Evolutionary conservation across 1,284 basidiomycete species (phyloP), one percentile per base, ranked within the genome.

Genomic region (Sporisorium exsertum): DNA sequence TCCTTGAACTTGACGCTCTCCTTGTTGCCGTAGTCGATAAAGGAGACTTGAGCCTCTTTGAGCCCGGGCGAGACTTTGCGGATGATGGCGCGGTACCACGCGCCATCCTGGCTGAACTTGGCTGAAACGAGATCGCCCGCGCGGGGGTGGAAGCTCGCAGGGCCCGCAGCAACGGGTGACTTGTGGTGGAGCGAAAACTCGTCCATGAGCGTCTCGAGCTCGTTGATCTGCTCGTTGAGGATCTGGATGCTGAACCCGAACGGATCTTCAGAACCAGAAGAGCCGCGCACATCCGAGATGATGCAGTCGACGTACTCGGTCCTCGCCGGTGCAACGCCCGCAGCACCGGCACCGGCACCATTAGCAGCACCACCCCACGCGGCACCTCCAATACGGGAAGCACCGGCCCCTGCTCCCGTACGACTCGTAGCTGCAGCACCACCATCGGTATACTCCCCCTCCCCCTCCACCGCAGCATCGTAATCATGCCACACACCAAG

Each of bases 241-340:
- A 97, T 89, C 86, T 99, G 96, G 16, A 98, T 91, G 15, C 94
- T 96, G 88, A 99, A 98, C 26, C 87, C 88, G 84, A 97, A 92
- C n/a, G 88, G 88, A 42, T 90, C 90, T 58, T 91, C 91, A 72
- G 88, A 88, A 7, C 91, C 89, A 13, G 67, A 66, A 9, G 68
- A 71, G 10, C 86, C 84, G 58, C 93, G 91, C 49, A 97, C 90
- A 82, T 97, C 94, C 59, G 94, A 95, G 78, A 98, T 89, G 85
- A 95, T 92, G 72, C 97, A 89, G 85, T 98, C 96, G 53, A 95
- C 88, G 83, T 96, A 97, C 82, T 97, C 85, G 91, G 43, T 92
- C 84, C 83, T 92, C 1, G 83, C 79, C 18, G 72, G 74, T 7
- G 71, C 72, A 20, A 61, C 56, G 7, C 54, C 56, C 26, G 43